Evolutionary conservation across 2,329 filamentous ascomycete species (phyloP).

Genomic region (Furcasterigmium furcatum): DNA sequence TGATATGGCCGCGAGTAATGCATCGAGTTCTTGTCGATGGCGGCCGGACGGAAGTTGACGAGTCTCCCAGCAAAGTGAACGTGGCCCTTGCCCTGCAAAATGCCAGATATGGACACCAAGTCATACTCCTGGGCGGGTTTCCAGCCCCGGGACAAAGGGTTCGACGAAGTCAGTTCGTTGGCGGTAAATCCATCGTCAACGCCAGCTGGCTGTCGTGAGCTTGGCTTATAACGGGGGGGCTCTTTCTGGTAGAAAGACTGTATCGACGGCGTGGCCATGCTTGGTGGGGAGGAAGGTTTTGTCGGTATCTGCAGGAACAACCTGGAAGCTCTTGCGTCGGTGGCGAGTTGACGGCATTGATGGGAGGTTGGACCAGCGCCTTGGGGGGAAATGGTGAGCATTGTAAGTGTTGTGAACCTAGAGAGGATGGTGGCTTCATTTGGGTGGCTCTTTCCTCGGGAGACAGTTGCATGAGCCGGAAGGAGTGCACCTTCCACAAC

Average conservation of each 20-base stretch:
- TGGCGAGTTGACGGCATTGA: too few species aligned
- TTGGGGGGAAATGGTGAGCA: too few species aligned
- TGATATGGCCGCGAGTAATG: constrained; percentile 44
- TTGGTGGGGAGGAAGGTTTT: not conserved
- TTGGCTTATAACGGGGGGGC: too few species aligned
- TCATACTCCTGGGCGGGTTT: constrained; percentile 42
- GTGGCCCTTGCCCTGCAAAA: constrained; percentile 45
- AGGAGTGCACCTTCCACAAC: too few species aligned
- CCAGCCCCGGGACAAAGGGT: constrained; percentile 33
- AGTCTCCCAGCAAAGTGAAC: constrained; percentile 52
- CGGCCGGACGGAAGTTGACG: constrained; percentile 48
- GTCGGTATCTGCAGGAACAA: too few species aligned
- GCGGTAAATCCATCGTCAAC: constrained; percentile 47
- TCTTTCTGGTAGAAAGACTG: not conserved
- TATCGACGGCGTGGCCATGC: not conserved
- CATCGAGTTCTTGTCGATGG: constrained; percentile 23
- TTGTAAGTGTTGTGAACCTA: too few species aligned
- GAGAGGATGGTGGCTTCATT: too few species aligned
- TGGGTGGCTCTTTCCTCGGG: too few species aligned
- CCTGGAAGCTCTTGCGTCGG: too few species aligned
- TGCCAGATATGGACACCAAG: constrained; percentile 38
- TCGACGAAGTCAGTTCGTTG: constrained; percentile 35
- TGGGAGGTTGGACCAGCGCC: too few species aligned
- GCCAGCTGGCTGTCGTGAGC: too few species aligned
- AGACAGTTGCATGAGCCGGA: too few species aligned